phyloP scores from a whole-genome alignment of 495 filamentous ascomycete species.

The Cetradonia linearis region DNA sequence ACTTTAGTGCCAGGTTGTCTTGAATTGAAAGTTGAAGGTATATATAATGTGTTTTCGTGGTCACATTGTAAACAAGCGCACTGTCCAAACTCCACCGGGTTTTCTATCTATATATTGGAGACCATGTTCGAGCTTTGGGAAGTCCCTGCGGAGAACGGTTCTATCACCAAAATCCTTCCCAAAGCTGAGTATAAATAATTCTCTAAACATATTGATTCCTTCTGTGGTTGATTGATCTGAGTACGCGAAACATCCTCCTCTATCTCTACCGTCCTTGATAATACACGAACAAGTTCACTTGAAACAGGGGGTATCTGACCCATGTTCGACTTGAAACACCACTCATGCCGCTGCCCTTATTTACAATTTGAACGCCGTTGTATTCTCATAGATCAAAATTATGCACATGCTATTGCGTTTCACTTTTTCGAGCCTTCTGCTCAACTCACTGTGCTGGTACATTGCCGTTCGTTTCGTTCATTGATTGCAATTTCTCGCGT shows the following conservation, averaged over 20 bases:
- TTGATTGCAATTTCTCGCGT: conserved; percentile 53
- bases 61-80: too few relatives aligned
- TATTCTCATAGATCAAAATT: not conserved
- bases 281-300: not conserved
- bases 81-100: too few relatives aligned
- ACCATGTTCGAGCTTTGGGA: not conserved
- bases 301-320: conserved; percentile 7
- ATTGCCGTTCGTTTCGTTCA: conserved; percentile 19
- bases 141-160: not conserved
- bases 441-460: not conserved
- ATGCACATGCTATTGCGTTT: not conserved
- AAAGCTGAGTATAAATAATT: not conserved
- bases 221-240: not conserved
- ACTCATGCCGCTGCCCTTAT: conserved; percentile 1
- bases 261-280: not conserved
- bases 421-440: not conserved
- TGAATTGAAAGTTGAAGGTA: too few relatives aligned
- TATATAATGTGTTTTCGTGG: too few relatives aligned
- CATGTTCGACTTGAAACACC: conserved; percentile 1
- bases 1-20: too few relatives aligned
- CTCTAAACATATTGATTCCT: not conserved
- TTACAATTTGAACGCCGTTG: conserved; percentile 1
- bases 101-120: too few relatives aligned
- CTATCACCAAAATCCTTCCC: not conserved
- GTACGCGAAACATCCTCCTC: not conserved